Evolutionary conservation across 257 asterid species (phyloP), one percentile per base, ranked within the genome.

Genomic region (Jacaranda copaia): DNA sequence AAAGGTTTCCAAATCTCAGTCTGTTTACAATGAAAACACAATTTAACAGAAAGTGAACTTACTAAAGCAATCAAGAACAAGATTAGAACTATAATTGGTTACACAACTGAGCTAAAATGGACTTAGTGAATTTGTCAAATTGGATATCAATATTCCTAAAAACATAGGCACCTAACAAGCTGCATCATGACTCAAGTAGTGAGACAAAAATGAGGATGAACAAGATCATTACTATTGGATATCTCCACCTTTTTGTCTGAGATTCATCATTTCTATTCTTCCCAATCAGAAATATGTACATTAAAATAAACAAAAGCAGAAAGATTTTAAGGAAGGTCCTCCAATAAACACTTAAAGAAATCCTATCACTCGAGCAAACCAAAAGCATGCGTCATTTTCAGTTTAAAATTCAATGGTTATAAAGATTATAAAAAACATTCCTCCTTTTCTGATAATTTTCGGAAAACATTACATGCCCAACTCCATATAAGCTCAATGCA

Each of bases 391-490:
- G 11, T 38, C 6, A 68, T 46, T 39, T 25, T 40, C 32, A 43
- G 74, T 72, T 76, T 32, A 51, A 67, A 12, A 39, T 35, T 36
- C 46, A 45, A 19, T 4, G 20, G n/a, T 70, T 7, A 46, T 52
- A 8, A 48, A 40, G 12, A 68, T 38, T 57, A 40, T 4, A 0
- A 78, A 68, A 53, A 32, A 14, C 12, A 60, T 1, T 3, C 19
- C 20, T 72, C 18, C 25, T 19, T 13, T 81, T 76, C 60, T 49
- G 57, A 81, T 61, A 11, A 60, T 40, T 38, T 45, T 40, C 14
- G 10, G 32, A 72, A 10, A 18, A 1, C 1, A 13, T 32, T 11
- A 19, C n/a, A 71, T 66, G 35, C 25, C 51, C 70, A 77, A 77
- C 35, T 42, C 73, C 35, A 40, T 49, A 32, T 14, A 5, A 72